Evolutionary conservation across 1,284 basidiomycete species (phyloP), one percentile per base, ranked within the genome.

Genomic region (Lignosus rhinocerotis): DNA sequence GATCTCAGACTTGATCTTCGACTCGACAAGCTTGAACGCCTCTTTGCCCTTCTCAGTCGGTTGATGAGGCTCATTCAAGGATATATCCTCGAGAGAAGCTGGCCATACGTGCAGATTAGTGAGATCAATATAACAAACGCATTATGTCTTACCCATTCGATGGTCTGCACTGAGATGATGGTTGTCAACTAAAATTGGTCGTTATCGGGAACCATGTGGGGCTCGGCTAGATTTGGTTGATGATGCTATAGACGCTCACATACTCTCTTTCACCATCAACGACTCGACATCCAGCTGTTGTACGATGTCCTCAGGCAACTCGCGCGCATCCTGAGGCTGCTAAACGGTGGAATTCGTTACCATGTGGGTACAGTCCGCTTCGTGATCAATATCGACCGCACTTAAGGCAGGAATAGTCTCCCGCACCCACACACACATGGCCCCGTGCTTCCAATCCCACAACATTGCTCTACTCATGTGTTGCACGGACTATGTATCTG

Each of bases 1-100:
- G 64, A 91, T 83, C 67, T 82, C 85, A 14, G 73, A 53, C 73
- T 87, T 89, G 78, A 92, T 87, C 19, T 68, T 69, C 36, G 70
- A 73, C 33, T 83, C 71, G 56, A 87, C 76, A 53, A 70, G 58
- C 43, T 78, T 75, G 75, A 90, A 91, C 0, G 87, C 88, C 51
- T 85, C 81, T 58, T 88, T 72, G 10, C 86, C 82, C 63, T 83
- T 87, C 45, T 70, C 69, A 33, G 76, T 72, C 5, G 89, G 89
- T 6, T 72, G 2, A 67, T 91, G 88, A 0, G 86, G 75, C 1
- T 72, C 78, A 68, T 84, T 87, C 61, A 90, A 73, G 44, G 69
- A 69, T 34, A 90, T 72, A 55, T 78, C 71, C 62, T 89, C 86
- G 51, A 45, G 19, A 45, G 43, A 45, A 11, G 43, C 43, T 45